Evolutionary conservation across 2,329 filamentous ascomycete genomes (phyloP).

Genomic region (Colletotrichum somersetense): DNA sequence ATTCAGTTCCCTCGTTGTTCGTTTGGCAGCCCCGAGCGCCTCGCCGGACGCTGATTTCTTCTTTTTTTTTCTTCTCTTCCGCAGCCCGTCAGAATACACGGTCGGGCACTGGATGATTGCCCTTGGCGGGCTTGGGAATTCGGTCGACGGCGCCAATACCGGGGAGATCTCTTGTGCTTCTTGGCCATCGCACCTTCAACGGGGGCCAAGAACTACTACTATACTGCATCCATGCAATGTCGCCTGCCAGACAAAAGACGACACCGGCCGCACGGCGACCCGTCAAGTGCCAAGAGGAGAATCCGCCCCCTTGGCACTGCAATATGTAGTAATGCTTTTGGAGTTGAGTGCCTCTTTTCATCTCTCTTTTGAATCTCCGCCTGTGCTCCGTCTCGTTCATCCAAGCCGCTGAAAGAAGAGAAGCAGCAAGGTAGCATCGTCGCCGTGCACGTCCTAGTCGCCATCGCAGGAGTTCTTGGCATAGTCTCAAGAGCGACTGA

Average conservation of each 20-base stretch:
- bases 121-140: conserved; percentile 28
- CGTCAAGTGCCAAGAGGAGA: conserved; percentile 38
- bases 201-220: background rate
- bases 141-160: conserved; percentile 23
- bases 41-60: background rate
- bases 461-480: conserved; percentile 38
- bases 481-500: conserved; percentile 41
- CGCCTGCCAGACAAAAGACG: conserved; percentile 29
- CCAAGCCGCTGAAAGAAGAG: conserved; percentile 1
- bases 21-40: background rate
- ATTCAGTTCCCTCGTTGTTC: conserved; percentile 17
- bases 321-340: background rate
- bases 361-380: conserved; percentile 11
- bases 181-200: conserved; percentile 24
- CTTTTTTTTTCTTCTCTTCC: background rate
- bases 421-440: conserved; percentile 18
- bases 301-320: conserved; percentile 25
- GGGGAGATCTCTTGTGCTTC: conserved; percentile 36
- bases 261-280: conserved; percentile 37
- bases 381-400: conserved; percentile 13
- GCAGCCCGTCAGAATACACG: conserved; percentile 7
- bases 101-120: conserved; percentile 19
- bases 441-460: conserved; percentile 33
- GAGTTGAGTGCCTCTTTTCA: conserved; percentile 21
- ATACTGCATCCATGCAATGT: conserved; percentile 1